Evolutionary conservation across 495 filamentous ascomycete species (phyloP), one percentile per base, ranked within the genome.

Genomic region (Penicillium psychrofluorescens): DNA sequence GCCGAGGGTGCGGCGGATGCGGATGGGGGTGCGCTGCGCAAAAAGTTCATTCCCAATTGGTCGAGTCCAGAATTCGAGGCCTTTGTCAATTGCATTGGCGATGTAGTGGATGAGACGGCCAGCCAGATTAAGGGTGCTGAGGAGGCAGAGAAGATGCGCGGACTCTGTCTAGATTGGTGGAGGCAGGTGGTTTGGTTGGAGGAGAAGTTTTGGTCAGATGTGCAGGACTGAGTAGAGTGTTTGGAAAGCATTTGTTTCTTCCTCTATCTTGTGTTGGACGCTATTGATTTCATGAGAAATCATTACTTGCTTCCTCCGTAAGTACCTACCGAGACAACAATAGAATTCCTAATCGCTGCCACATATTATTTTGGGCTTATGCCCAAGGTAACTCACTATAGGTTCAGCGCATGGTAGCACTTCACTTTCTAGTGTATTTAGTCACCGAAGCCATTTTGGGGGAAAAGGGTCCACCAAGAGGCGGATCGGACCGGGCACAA

Each of bases 41-140:
- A 67, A 43, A 69, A 74, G 60, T 82, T 84, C 49, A 83, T 84
- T 48, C 77, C 77, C 1, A 85, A 84, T 55, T 84, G 81, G 81
- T 78, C 76, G 43, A 77, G 72, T 46, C 43, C 35, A 9, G 72
- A 79, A 54, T 85, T 85, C 56, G 67, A 66, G 34, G 61, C 36
- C 8, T 84, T 84, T 62, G 81, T 84, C 29, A 35, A 48, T 39
- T 43, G 46, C 13, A 69, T 71, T 54, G 60, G 60, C 39, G 55
- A 59, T 47, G 51, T 72, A 11, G 43, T 70, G 46, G 68, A 75
- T 66, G 63, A 70, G 55, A 59, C 74, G 43, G 67, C 59, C 8
- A 65, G 45, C 36, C 50, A 59, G 51, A 45, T 67, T 29, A 65
- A 72, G 48, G 68, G 62, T 6, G 62, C 46, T 33, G 64, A 62